Conservation (phyloP, 1,284 basidiomycete genomes). For the Naganishia sp. region DNA sequence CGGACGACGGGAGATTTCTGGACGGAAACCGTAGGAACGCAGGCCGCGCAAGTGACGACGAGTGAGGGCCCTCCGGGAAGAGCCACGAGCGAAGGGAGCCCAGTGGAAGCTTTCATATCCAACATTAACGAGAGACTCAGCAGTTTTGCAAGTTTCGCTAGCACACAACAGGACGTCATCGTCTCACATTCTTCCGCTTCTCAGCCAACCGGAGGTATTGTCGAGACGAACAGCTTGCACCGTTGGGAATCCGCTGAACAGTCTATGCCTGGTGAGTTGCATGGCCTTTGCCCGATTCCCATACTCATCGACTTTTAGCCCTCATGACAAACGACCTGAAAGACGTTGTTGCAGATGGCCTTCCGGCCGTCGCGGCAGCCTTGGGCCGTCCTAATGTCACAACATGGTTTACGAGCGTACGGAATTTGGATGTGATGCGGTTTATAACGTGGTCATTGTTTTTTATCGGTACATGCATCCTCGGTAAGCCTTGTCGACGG, state of each 20-base stretch:
- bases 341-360: slow-evolving; percentile 24
- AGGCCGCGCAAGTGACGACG: neutral
- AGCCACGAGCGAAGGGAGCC: slow-evolving; percentile 5
- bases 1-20: slow-evolving; percentile 13
- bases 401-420: slow-evolving; percentile 14
- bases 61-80: neutral
- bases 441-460: slow-evolving; percentile 25
- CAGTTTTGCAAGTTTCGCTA: slow-evolving; percentile 24
- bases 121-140: slow-evolving; percentile 25
- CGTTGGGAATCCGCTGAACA: slow-evolving; percentile 4
- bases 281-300: neutral
- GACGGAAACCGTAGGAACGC: slow-evolving; percentile 5
- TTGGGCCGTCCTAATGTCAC: slow-evolving; percentile 12
- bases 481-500: neutral
- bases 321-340: slow-evolving; percentile 22
- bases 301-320: neutral
- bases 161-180: neutral
- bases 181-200: too few relatives aligned
- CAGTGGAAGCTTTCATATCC: slow-evolving; percentile 25
- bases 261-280: slow-evolving; percentile 23
- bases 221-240: neutral
- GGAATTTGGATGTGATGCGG: slow-evolving; percentile 18
- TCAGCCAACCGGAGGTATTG: neutral
- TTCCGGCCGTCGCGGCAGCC: slow-evolving; percentile 20
- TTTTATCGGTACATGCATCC: slow-evolving; percentile 19